Percentiles rank a stretch among this genome's conserved stretches.
These are phyloP conservation scores for Elongisporangium anandrum DNA, from an alignment of 352 stramenopile genomes.

Conservation along the genomic window DNA sequence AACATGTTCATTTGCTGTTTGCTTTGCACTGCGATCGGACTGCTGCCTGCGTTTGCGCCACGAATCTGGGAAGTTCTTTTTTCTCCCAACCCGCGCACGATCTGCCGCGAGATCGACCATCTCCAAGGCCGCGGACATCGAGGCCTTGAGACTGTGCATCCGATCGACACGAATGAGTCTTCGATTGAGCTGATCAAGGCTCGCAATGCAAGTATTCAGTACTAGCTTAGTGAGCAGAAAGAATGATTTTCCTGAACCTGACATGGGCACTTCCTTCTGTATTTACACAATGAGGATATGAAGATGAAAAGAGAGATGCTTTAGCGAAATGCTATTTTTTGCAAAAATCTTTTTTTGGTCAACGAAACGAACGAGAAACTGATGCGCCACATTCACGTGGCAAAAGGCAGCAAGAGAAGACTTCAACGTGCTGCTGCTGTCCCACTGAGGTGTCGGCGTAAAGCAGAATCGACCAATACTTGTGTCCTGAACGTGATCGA, in stretches of 20 bases:
- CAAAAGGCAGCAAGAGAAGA: too few relatives aligned
- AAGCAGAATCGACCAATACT: too few relatives aligned
- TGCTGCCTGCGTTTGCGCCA: constrained; percentile 23
- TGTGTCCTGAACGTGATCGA: too few relatives aligned
- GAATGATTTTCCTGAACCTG: background rate
- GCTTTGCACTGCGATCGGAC: constrained; percentile 25
- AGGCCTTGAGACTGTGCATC: constrained; percentile 32
- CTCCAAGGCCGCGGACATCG: constrained; percentile 15
- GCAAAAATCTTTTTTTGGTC: too few relatives aligned
- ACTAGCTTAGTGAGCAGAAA: background rate
- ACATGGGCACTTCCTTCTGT: too few relatives aligned
- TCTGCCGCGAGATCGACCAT: constrained; percentile 45
- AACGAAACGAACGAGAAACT: too few relatives aligned
- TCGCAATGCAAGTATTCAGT: background rate
- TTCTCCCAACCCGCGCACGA: constrained; percentile 31
- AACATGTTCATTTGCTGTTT: constrained; percentile 29
- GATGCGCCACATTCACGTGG: too few relatives aligned
- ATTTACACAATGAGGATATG: too few relatives aligned
- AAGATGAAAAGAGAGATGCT: too few relatives aligned
- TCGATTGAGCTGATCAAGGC: background rate
- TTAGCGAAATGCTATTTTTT: too few relatives aligned
- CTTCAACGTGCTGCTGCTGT: too few relatives aligned
- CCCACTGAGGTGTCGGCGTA: too few relatives aligned
- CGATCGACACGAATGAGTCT: constrained; percentile 22
- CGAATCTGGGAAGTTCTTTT: constrained; percentile 33